Evolutionary conservation across 768 basidiomycete species (phyloP).

Genomic region (Naematelia aurantialba): DNA sequence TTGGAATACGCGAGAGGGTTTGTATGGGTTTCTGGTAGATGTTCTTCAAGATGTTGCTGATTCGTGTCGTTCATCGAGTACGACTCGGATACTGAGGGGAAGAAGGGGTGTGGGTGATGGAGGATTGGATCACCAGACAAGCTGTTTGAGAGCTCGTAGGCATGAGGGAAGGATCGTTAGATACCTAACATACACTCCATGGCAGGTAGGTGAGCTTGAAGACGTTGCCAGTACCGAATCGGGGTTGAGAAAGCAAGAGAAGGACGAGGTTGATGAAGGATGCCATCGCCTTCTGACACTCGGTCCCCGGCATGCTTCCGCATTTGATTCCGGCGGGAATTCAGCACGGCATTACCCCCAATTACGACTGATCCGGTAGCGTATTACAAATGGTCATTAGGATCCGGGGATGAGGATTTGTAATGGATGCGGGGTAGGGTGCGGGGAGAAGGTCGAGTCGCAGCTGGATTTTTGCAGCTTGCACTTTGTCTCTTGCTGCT

Average conservation of each 20-base stretch:
- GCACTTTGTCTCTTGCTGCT: conserved; percentile 7
- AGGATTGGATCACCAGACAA: background rate
- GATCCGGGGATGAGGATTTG: too few species aligned
- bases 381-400: too few species aligned
- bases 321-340: background rate
- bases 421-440: background rate
- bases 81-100: background rate
- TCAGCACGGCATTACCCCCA: background rate
- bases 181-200: background rate
- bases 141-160: background rate
- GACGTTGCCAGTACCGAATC: background rate
- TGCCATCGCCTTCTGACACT: too few species aligned
- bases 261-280: background rate
- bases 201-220: background rate
- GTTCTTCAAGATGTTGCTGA: conserved; percentile 17
- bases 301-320: background rate
- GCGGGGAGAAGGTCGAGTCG: background rate
- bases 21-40: conserved; percentile 11
- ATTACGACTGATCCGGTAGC: too few species aligned
- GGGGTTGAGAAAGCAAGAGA: background rate
- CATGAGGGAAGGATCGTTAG: background rate
- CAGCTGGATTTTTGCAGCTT: background rate
- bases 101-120: conserved; percentile 3
- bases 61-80: conserved; percentile 20
- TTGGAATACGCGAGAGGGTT: conserved; percentile 4